Base-by-base conservation (phyloP, 805 yeast genomes). In the Saccharomycopsis synnaedendra region DNA sequence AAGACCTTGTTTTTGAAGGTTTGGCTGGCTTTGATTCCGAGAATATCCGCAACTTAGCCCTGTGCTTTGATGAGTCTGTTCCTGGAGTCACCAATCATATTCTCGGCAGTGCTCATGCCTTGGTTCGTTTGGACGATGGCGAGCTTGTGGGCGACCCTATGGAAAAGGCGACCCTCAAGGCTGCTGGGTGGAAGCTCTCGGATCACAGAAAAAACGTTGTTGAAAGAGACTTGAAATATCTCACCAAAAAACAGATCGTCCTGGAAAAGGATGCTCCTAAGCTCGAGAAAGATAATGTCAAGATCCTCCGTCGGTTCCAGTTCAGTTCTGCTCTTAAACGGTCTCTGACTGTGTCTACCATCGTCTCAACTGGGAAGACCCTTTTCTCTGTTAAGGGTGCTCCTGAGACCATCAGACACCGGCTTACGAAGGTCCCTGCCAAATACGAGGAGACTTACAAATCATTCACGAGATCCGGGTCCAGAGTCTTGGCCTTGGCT, bases 131-230 rank as follows among this genome's bases (percentile, higher is more conserved):
- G 52, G 97, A 93, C 58, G 96, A 89, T 62, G 98, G 97, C 57
- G 97, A 93, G 54, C 78, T 89, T 56, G 98, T 93, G 52, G 98
- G 98, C 66, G 98, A 93, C 61, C 97, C 98, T 54, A 90, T 93
- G 97, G 98, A 93, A 68, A 87, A 88, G 66, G 96, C 94, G 31
- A 93, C 98, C 46, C 71, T 93, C 57, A 81, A 80, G 56, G 90
- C 95, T 39, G 76, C 93, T 49, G 78, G 80, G 32, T 93, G 97
- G 96, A 71, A 70, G 39, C 82, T 93, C 54, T 85, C 83, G 46
- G 74, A 72, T 48, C 5, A 34, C 34, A 52, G 44, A 45, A 85
- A 87, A 55, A 95, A 88, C 60, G 64, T 74, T 45, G 83, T 84
- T 41, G 74, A 72, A 52, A 75, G 78, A 62, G 60, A 62, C 39